Evolutionary conservation across 495 filamentous ascomycete species (phyloP).

Genomic region (Mycothermus thermophilus): DNA sequence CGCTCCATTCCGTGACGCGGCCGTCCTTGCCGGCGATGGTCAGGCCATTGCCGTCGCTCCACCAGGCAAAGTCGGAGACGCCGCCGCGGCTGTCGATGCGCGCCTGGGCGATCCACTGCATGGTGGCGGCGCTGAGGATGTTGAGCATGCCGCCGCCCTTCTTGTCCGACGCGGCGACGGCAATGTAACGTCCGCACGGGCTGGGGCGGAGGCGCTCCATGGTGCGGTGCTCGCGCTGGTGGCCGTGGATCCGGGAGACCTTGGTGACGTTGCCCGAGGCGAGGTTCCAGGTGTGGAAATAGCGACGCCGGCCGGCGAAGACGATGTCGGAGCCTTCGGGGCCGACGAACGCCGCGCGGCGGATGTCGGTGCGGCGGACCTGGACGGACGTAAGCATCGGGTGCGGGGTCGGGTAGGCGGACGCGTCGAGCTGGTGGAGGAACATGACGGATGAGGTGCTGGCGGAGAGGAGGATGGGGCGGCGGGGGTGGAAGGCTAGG

Average conservation of each 20-base stretch:
- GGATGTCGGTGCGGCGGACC: conserved; percentile 64
- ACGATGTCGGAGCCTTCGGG: conserved; percentile 54
- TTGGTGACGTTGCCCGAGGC: conserved; percentile 68
- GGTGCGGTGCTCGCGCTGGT: conserved; percentile 66
- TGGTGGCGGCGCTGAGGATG: conserved; percentile 62
- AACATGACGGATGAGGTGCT: conserved; percentile 72
- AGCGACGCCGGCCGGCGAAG: conserved; percentile 71
- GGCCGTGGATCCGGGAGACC: conserved; percentile 59
- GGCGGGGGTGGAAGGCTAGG: conserved; percentile 74
- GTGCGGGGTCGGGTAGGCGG: conserved; percentile 58
- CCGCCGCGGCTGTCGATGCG: conserved; percentile 69
- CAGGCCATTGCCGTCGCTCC: conserved; percentile 62
- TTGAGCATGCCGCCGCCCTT: conserved; percentile 85
- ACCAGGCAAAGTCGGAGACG: conserved; percentile 84
- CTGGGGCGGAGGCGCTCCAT: conserved; percentile 84
- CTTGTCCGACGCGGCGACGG: conserved; percentile 55
- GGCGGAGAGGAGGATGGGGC: conserved; percentile 78
- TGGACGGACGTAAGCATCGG: conserved; percentile 82
- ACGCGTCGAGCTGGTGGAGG: conserved; percentile 73
- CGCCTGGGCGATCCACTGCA: conserved; percentile 80
- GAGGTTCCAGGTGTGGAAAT: conserved; percentile 92
- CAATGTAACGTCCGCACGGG: conserved; percentile 75
- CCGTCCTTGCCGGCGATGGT: conserved; percentile 71
- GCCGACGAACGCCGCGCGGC: conserved; percentile 61
- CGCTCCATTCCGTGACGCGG: conserved; percentile 83